Evolutionary conservation across 2,329 filamentous ascomycete species (phyloP), one percentile per base, ranked within the genome.

Genomic region (Cytospora piceicola): DNA sequence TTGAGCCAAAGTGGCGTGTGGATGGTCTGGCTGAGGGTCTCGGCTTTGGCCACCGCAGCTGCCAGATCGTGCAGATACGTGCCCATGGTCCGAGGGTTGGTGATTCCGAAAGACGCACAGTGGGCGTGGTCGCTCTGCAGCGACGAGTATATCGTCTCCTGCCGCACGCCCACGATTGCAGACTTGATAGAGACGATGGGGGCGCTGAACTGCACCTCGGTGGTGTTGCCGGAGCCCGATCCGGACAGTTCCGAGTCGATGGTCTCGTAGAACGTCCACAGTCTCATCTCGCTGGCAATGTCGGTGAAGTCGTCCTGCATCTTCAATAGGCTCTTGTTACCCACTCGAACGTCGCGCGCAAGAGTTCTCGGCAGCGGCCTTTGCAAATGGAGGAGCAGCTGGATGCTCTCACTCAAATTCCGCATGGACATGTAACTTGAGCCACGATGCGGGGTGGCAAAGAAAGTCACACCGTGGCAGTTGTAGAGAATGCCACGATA

Each of bases 261-360:
- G 0, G 85, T 89, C 70, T 89, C 87, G 66, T 88, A 85, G 51
- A 88, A 84, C 0, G 85, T 87, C 85, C 86, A 89, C 15, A 89
- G 78, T 8, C 81, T 82, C 59, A 88, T 77, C 64, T 89, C 87
- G 42, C 83, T 82, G 0, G 85, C 81, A 6, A 86, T 80, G 4
- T 83, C 78, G 57, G 81, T 81, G 71, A 89, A 89, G 52, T 81
- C 79, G 3, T 87, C 83, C 22, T 88, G 82, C 56, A 80, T 77
- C 51, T 77, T 78, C 8, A 83, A 72, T 1, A 89, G 74, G 0
- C 79, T 72, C n/a, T 76, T 75, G 67, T 83, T 82, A 12, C 82
- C 82, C 0, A 87, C 76, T 0, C 79, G 80, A 0, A 89, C 75
- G 9, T 84, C 78, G 3, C 82, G 74, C 0, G 82, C 81, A 2